phyloP scores from a whole-genome alignment of 768 basidiomycete genomes.

The Calocybe cyanea region DNA sequence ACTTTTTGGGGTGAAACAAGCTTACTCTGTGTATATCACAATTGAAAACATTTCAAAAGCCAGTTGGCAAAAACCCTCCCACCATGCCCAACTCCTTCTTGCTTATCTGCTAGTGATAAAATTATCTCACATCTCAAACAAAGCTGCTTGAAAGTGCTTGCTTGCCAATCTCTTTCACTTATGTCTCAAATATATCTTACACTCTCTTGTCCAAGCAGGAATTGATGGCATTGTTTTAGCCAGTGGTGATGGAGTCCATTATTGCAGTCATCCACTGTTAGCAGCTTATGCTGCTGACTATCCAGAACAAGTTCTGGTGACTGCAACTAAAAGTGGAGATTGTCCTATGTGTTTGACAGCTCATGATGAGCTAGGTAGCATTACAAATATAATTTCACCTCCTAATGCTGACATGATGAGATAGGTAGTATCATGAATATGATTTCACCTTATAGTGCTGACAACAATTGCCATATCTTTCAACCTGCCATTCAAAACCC shows the following conservation, averaged over 20 bases:
- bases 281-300: slow-evolving; percentile 37
- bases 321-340: slow-evolving; percentile 20
- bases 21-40: too few relatives aligned
- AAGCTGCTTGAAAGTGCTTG: slow-evolving; percentile 20
- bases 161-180: slow-evolving; percentile 34
- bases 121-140: too few relatives aligned
- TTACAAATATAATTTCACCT: too few relatives aligned
- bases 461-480: slow-evolving; percentile 19
- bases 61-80: slow-evolving; percentile 33
- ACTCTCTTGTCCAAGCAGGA: slow-evolving; percentile 24
- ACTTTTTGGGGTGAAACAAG: too few relatives aligned
- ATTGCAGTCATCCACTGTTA: slow-evolving; percentile 33
- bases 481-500: slow-evolving; percentile 19
- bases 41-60: too few relatives aligned
- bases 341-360: slow-evolving; percentile 24
- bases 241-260: slow-evolving; percentile 31
- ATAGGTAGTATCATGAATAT: slow-evolving; percentile 2
- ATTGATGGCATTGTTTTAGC: slow-evolving; percentile 19
- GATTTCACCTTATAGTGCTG: slow-evolving; percentile 10
- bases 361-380: slow-evolving; percentile 19
- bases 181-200: slow-evolving; percentile 25
- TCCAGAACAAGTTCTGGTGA: slow-evolving; percentile 41
- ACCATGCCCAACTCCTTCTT: slow-evolving; percentile 30
- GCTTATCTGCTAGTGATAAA: slow-evolving; percentile 37
- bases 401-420: too few relatives aligned